These are phyloP conservation scores for Diaporthe capsici DNA, from an alignment of 2,329 filamentous ascomycete genomes.

Conservation along the genomic window DNA sequence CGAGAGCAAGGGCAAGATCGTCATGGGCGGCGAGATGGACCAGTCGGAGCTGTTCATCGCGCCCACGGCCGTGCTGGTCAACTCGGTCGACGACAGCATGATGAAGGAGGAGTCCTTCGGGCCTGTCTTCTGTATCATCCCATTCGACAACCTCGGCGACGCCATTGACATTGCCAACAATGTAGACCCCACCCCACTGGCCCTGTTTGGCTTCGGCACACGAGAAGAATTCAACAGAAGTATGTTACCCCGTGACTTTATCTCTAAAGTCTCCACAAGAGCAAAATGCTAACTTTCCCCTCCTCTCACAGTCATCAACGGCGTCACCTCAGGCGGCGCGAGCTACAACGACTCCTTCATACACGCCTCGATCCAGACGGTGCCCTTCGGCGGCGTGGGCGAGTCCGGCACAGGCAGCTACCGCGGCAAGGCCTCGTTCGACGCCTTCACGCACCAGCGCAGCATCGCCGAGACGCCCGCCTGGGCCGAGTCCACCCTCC, in stretches of 20 bases:
- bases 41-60: conserved; percentile 87
- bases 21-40: conserved; percentile 89
- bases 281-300: conserved; percentile 28
- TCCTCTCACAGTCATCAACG: conserved; percentile 65
- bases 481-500: conserved; percentile 78
- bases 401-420: conserved; percentile 83
- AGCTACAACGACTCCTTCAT: conserved; percentile 69
- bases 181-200: conserved; percentile 86
- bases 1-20: conserved; percentile 83
- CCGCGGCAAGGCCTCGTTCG: conserved; percentile 81
- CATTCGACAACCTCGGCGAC: conserved; percentile 84
- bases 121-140: conserved; percentile 87
- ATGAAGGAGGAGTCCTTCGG: conserved; percentile 91
- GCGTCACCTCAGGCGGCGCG: conserved; percentile 77
- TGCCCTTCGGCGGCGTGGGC: conserved; percentile 88
- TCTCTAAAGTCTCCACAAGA: neutral
- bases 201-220: conserved; percentile 87
- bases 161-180: conserved; percentile 86
- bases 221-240: conserved; percentile 82
- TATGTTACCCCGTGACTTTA: conserved; percentile 54
- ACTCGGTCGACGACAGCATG: conserved; percentile 81
- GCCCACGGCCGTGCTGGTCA: conserved; percentile 90
- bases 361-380: conserved; percentile 73
- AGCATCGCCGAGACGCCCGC: conserved; percentile 72
- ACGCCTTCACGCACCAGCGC: conserved; percentile 73